Evolutionary conservation across 2,329 filamentous ascomycete genomes (phyloP).

Genomic region (Fusarium sp.): DNA sequence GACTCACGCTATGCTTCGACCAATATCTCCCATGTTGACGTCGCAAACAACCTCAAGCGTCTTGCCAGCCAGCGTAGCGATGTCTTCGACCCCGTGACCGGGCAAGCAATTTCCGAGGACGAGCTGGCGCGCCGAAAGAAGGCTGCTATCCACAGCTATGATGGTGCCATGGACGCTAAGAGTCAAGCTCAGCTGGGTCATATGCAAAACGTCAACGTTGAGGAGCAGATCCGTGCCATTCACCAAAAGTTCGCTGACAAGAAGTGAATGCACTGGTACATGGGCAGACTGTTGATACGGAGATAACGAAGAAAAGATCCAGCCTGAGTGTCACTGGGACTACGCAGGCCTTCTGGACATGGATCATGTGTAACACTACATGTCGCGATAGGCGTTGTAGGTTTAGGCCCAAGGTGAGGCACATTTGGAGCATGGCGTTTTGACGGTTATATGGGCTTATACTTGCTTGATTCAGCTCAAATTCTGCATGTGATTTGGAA

Average conservation of each 20-base stretch:
- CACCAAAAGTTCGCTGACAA: slow-evolving; percentile 65
- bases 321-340: background rate
- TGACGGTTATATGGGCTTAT: slow-evolving; percentile 45
- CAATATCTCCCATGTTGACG: slow-evolving; percentile 86
- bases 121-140: slow-evolving; percentile 81
- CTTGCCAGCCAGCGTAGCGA: slow-evolving; percentile 89
- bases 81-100: slow-evolving; percentile 82
- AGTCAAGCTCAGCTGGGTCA: slow-evolving; percentile 65
- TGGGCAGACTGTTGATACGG: slow-evolving; percentile 1
- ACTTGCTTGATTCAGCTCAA: slow-evolving; percentile 44
- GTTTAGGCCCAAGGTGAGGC: slow-evolving; percentile 47
- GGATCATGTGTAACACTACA: slow-evolving; percentile 26
- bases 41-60: slow-evolving; percentile 95
- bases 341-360: slow-evolving; percentile 3
- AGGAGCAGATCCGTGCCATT: slow-evolving; percentile 82
- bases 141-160: slow-evolving; percentile 73
- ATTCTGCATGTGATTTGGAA: slow-evolving; percentile 18
- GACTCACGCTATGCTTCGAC: slow-evolving; percentile 87
- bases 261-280: slow-evolving; percentile 46
- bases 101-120: slow-evolving; percentile 77
- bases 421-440: slow-evolving; percentile 45
- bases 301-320: slow-evolving; percentile 14
- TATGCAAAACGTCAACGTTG: slow-evolving; percentile 79
- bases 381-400: slow-evolving; percentile 41
- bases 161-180: slow-evolving; percentile 72